Evolutionary conservation across 2,329 filamentous ascomycete species (phyloP).

Genomic region (Trichoderma asperellum): DNA sequence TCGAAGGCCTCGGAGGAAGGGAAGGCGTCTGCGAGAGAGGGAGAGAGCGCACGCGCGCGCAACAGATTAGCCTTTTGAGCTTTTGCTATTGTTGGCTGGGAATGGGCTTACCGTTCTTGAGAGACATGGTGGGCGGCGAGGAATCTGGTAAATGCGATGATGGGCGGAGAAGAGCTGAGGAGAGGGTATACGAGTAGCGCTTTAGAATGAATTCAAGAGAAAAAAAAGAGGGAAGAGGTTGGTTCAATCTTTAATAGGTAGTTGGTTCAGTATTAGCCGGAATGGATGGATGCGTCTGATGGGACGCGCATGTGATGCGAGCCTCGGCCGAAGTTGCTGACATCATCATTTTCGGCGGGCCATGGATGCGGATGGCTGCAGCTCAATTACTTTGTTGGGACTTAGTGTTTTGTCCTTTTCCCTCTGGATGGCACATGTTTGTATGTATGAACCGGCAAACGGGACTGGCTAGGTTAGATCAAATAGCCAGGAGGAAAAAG

Average conservation of each 20-base stretch:
- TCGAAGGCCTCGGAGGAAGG: slow-evolving; percentile 93
- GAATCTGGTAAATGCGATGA: background rate
- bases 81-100: background rate
- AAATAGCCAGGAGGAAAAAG: background rate
- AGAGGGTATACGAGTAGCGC: background rate
- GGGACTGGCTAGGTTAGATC: background rate
- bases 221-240: background rate
- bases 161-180: background rate
- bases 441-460: background rate
- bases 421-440: background rate
- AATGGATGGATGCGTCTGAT: slow-evolving; percentile 15
- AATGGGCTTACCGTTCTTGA: slow-evolving; percentile 67
- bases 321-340: slow-evolving; percentile 38
- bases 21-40: slow-evolving; percentile 71
- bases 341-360: slow-evolving; percentile 16
- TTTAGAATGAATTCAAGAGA: background rate
- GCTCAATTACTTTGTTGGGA: slow-evolving; percentile 32
- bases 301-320: slow-evolving; percentile 39
- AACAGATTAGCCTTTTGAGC: slow-evolving; percentile 8
- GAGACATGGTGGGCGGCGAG: slow-evolving; percentile 61
- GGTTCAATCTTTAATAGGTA: slow-evolving; percentile 3
- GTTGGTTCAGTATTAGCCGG: slow-evolving; percentile 14
- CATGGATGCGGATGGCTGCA: background rate
- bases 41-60: background rate
- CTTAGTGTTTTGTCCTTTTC: background rate